A percentile compares a stretch with the other conserved stretches of the same genome.
Conservation (phyloP, 2,329 filamentous ascomycete genomes). For the Botrytis deweyae region DNA sequence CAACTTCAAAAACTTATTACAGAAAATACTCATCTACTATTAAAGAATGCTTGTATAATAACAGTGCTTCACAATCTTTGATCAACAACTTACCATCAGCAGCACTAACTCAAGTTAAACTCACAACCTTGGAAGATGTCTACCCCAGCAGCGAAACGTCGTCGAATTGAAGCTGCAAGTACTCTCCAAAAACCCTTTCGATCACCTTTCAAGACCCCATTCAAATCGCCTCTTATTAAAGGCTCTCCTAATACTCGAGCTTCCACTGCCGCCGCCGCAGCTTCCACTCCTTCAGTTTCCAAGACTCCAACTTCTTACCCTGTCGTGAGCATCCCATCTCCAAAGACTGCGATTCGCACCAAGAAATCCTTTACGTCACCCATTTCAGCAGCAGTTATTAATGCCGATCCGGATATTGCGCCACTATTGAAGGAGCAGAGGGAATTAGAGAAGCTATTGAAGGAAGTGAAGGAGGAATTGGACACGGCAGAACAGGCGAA, state of each 20-base stretch:
- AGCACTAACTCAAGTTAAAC: conserved; percentile 33
- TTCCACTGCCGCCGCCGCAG: conserved; percentile 15
- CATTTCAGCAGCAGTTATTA: conserved; percentile 37
- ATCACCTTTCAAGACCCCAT: conserved; percentile 60
- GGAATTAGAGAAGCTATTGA: conserved; percentile 38
- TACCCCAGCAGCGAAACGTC: conserved; percentile 58
- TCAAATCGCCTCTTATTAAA: conserved; percentile 32
- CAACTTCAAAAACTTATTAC: not conserved
- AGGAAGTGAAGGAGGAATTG: conserved; percentile 43
- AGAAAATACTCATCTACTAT: not conserved
- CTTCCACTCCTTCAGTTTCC: conserved; percentile 13
- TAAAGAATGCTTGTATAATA: not conserved
- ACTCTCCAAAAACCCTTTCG: conserved; percentile 69
- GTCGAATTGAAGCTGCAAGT: conserved; percentile 58
- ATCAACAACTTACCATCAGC: conserved; percentile 30
- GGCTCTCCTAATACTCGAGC: conserved; percentile 24
- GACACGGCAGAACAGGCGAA: conserved; percentile 53
- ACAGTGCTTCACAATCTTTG: conserved; percentile 30
- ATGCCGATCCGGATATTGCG: conserved; percentile 38
- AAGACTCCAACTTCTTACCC: conserved; percentile 13
- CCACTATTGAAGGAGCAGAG: conserved; percentile 38
- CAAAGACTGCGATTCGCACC: conserved; percentile 18
- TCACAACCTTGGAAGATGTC: conserved; percentile 41
- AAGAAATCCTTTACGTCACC: conserved; percentile 37
- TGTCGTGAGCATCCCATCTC: conserved; percentile 17